These are phyloP conservation scores for Hibiscus mutabilis DNA, from an alignment of 345 rosid genomes.

Conservation along the genomic window DNA sequence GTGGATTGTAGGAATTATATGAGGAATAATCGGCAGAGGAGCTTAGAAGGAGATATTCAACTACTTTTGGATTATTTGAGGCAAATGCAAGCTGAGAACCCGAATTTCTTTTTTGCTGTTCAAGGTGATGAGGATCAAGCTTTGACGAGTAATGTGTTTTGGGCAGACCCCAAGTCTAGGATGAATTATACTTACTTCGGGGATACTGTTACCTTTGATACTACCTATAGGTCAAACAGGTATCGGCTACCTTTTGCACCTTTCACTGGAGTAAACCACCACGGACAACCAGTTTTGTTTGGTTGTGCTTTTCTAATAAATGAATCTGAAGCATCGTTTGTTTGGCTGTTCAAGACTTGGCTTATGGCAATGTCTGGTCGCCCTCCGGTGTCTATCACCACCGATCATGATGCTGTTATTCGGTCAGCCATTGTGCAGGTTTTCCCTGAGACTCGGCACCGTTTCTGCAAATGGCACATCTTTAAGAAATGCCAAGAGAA, in stretches of 20 bases:
- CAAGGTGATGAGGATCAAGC: constrained; percentile 36
- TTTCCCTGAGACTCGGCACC: constrained; percentile 47
- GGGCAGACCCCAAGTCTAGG: constrained; percentile 41
- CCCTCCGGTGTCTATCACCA: constrained; percentile 47
- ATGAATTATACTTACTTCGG: constrained; percentile 30
- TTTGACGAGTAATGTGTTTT: constrained; percentile 29
- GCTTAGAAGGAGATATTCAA: constrained; percentile 45
- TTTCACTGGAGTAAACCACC: constrained; percentile 53
- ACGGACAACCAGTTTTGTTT: constrained; percentile 53
- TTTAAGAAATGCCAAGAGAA: constrained; percentile 42
- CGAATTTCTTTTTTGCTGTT: constrained; percentile 31
- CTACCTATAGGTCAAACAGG: constrained; percentile 43
- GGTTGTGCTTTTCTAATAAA: constrained; percentile 54
- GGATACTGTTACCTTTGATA: constrained; percentile 42
- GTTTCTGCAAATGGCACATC: constrained; percentile 56
- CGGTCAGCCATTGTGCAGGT: constrained; percentile 45
- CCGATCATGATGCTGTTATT: constrained; percentile 46
- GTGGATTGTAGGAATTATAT: constrained; percentile 53
- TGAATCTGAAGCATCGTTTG: constrained; percentile 49
- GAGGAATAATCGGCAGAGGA: constrained; percentile 46
- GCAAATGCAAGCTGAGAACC: constrained; percentile 38
- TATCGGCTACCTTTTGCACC: constrained; percentile 44
- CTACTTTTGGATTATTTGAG: constrained; percentile 45
- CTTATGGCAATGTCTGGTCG: constrained; percentile 43
- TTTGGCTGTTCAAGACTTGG: constrained; percentile 60